Base-by-base conservation (phyloP, 2,329 filamentous ascomycete genomes). In the Nigrospora osmanthi region DNA sequence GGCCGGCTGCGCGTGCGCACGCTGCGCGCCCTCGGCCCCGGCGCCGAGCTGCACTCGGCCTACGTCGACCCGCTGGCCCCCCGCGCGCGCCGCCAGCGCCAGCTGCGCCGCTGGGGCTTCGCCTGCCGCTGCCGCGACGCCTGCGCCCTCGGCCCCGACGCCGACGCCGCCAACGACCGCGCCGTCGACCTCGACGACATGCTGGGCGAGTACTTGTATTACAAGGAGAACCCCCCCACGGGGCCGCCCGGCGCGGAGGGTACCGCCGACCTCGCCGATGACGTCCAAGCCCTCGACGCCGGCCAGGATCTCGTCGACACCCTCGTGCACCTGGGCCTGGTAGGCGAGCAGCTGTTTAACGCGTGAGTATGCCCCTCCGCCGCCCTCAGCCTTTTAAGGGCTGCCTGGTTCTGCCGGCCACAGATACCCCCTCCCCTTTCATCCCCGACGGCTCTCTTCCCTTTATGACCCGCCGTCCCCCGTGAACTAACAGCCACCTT, bases 11-110 rank as follows among this genome's bases (percentile, higher is more conserved):
- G 53, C 4, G 35, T 57, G 11, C 55, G 57, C 41, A 49, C 55
- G 1, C 44, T 50, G 9, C 51, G 48, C 10, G 52, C 56, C 34
- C 53, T 58, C 42, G 43, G 49, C 30, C 45, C 49, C 1, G 54
- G 53, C 15, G 53, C 58, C 28, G 49, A 58, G 43, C 50, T 58
- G 11, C 46, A 46, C n/a, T 51, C 51, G 2, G 40, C 52, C 30
- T 58, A 57, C 35, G 49, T 47, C 19, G 40, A 42, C 19, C 40
- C 36, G 11, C 17, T 42, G 40, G 32, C 50, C 48, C 15, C 51
- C 23, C 28, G 44, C 38, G 23, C 50, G 46, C 32, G 42, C 19
- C 45, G 47, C 7, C 51, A 52, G 16, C 49, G 49, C 13, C 46
- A 36, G 10, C 33, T 47, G 32, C 42, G 42, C 14, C 35, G 49